Evolutionary conservation across 495 filamentous ascomycete species (phyloP).

Genomic region (Astrocystis sublimbata): DNA sequence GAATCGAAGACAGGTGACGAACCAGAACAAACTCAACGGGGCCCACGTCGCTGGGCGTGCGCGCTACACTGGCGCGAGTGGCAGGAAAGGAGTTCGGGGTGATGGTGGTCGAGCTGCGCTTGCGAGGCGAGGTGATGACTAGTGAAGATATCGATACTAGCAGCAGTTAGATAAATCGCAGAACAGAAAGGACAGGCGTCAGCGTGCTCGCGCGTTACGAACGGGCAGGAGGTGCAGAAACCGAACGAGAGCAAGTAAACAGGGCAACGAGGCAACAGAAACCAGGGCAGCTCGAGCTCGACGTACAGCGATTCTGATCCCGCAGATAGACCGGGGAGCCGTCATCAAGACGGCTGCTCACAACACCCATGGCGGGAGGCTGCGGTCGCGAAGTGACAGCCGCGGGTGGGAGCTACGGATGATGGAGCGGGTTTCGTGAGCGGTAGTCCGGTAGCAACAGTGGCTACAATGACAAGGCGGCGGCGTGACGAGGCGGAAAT

Average conservation of each 20-base stretch:
- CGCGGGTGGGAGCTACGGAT: background rate
- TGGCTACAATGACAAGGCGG: background rate
- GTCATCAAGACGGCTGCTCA: constrained; percentile 89
- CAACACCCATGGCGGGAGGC: constrained; percentile 75
- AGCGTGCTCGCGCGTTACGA: constrained; percentile 15
- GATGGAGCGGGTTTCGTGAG: constrained; percentile 5
- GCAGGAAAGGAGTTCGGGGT: constrained; percentile 88
- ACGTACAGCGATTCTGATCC: constrained; percentile 84
- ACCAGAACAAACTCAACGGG: constrained; percentile 93
- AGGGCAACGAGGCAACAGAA: constrained; percentile 16
- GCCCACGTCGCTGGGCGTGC: constrained; percentile 70
- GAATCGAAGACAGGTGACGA: constrained; percentile 26
- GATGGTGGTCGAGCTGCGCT: constrained; percentile 72
- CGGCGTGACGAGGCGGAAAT: background rate
- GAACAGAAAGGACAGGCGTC: background rate
- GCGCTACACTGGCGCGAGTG: constrained; percentile 72
- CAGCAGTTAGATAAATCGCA: constrained; percentile 20
- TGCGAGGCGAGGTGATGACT: constrained; percentile 73
- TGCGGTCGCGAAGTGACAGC: constrained; percentile 6
- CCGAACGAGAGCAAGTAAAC: background rate
- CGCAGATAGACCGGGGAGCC: constrained; percentile 78
- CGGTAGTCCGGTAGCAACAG: background rate
- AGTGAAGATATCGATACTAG: constrained; percentile 84
- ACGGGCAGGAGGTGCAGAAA: background rate
- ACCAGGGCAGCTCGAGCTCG: too few species aligned